These are phyloP conservation scores for Rhizopus stolonifer DNA, from an alignment of 371 early-diverging fungal genomes.

Conservation along the genomic window DNA sequence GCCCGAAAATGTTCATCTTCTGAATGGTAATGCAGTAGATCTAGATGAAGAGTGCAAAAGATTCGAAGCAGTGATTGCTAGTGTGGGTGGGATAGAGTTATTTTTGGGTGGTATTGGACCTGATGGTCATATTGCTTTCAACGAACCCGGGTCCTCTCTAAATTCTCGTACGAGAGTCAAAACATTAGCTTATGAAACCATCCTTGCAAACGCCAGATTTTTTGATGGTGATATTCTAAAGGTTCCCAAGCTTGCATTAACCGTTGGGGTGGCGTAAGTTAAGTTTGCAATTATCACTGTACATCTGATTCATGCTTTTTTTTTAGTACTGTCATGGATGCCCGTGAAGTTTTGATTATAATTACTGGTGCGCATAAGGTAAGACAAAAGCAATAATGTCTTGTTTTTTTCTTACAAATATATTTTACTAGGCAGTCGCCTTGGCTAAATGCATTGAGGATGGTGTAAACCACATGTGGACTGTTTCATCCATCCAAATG, in stretches of 20 bases:
- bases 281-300: not conserved
- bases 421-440: constrained; percentile 72
- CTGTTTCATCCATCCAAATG: constrained; percentile 82
- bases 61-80: constrained; percentile 74
- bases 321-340: constrained; percentile 79
- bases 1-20: constrained; percentile 78
- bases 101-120: constrained; percentile 68
- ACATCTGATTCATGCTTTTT: not conserved
- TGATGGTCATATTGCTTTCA: constrained; percentile 91
- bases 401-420: too few relatives aligned
- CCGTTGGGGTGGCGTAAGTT: constrained; percentile 80
- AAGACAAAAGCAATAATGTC: not conserved
- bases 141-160: constrained; percentile 84
- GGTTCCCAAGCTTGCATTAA: constrained; percentile 85
- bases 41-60: constrained; percentile 75
- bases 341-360: constrained; percentile 80
- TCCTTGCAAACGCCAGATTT: constrained; percentile 84
- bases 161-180: constrained; percentile 82
- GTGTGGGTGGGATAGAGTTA: constrained; percentile 58
- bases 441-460: constrained; percentile 85
- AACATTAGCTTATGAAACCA: constrained; percentile 86
- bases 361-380: constrained; percentile 85
- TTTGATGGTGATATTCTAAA: constrained; percentile 83
- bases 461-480: constrained; percentile 88
- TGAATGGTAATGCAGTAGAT: constrained; percentile 79